These are phyloP conservation scores for Coniella vitis DNA, from an alignment of 2,329 filamentous ascomycete genomes.

Conservation along the genomic window DNA sequence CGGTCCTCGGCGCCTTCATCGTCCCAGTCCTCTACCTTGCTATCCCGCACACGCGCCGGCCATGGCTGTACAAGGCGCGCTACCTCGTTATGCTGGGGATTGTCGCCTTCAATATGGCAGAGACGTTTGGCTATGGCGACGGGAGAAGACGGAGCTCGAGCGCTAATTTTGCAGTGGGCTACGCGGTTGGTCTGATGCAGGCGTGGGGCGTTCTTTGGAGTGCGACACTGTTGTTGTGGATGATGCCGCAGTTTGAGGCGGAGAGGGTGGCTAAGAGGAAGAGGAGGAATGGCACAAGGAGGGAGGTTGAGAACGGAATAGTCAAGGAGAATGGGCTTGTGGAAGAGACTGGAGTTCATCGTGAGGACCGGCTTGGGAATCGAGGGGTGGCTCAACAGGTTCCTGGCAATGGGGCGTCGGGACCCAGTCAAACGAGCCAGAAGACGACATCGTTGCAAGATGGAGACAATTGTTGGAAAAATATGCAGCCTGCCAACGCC, in stretches of 20 bases:
- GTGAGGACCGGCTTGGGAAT: not conserved
- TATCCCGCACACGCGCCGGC: slow-evolving; percentile 44
- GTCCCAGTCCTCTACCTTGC: slow-evolving; percentile 49
- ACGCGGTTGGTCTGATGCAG: slow-evolving; percentile 42
- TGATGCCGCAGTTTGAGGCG: slow-evolving; percentile 48
- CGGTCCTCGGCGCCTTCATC: slow-evolving; percentile 39
- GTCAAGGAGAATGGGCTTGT: not conserved
- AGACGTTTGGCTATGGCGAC: slow-evolving; percentile 31
- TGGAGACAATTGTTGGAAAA: not conserved
- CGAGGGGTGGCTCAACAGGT: not conserved
- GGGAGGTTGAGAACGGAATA: not conserved
- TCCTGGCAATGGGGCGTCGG: not conserved
- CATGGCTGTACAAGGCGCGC: slow-evolving; percentile 42
- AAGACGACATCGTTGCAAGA: not conserved
- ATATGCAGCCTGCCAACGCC: not conserved
- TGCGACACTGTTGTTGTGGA: slow-evolving; percentile 45
- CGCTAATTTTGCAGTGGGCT: slow-evolving; percentile 43
- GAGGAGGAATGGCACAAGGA: slow-evolving; percentile 15
- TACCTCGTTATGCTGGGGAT: slow-evolving; percentile 43
- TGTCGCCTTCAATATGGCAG: slow-evolving; percentile 35
- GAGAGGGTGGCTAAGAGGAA: slow-evolving; percentile 39
- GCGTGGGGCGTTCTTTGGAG: slow-evolving; percentile 45
- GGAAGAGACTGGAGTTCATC: not conserved
- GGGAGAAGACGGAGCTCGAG: slow-evolving; percentile 38
- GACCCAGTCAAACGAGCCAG: too few relatives aligned